A percentile compares a stretch with the other conserved stretches of the same genome.
phyloP scores from a whole-genome alignment of 805 yeast genomes.

The Ogataea trehalophila region DNA sequence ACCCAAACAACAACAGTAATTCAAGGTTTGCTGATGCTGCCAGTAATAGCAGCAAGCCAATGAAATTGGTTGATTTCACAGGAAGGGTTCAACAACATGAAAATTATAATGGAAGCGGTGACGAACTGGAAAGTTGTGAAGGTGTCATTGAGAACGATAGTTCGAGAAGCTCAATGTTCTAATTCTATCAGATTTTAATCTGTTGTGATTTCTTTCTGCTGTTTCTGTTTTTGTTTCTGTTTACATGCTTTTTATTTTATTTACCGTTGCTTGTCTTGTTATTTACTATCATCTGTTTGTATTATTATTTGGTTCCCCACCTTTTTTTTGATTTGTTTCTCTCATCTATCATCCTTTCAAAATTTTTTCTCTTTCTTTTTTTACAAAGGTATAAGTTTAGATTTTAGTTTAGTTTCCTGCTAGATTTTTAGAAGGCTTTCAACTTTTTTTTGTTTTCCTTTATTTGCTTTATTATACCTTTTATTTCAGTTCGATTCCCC shows the following conservation, averaged over 20 bases:
- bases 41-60: conserved; percentile 15
- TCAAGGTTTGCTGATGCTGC: conserved; percentile 5
- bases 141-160: conserved; percentile 19
- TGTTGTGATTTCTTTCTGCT: no score
- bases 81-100: conserved; percentile 33
- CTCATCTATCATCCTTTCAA: background rate
- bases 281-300: background rate
- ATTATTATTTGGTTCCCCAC: background rate
- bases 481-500: background rate
- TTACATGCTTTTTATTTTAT: background rate
- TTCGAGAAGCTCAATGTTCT: conserved; percentile 11
- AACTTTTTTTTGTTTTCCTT: background rate
- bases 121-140: conserved; percentile 16
- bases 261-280: background rate
- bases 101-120: conserved; percentile 32
- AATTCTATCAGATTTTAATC: background rate
- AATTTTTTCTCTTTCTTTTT: background rate
- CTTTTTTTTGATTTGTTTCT: background rate
- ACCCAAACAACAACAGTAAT: conserved; percentile 1
- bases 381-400: no score
- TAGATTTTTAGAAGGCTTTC: background rate
- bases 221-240: no score
- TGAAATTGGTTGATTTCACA: conserved; percentile 45
- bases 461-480: background rate
- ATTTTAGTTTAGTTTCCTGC: background rate